phyloP scores from a whole-genome alignment of 164 flowering plant species.

The Vitis labrusca region DNA sequence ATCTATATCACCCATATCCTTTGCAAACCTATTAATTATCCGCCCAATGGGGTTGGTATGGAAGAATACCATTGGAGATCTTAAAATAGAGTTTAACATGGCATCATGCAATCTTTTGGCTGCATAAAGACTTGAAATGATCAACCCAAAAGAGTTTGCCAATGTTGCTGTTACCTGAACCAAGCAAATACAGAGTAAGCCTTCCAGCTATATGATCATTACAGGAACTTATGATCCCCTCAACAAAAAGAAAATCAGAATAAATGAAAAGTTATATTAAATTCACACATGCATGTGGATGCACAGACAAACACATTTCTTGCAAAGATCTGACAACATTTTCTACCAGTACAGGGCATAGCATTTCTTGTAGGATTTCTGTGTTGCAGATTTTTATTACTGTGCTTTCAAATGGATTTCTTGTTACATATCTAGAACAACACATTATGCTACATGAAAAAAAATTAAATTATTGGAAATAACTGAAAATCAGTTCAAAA shows the following conservation, averaged over 20 bases:
- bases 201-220: too few relatives aligned
- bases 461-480: neutral
- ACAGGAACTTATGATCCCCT: too few relatives aligned
- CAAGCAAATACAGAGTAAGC: constrained; percentile 4
- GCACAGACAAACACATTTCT: too few relatives aligned
- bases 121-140: constrained; percentile 82
- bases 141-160: constrained; percentile 83
- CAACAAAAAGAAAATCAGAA: too few relatives aligned
- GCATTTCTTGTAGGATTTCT: neutral
- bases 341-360: neutral
- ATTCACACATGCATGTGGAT: too few relatives aligned
- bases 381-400: neutral
- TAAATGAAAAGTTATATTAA: too few relatives aligned
- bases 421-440: neutral
- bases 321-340: neutral
- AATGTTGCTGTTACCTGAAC: constrained; percentile 81
- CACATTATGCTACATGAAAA: neutral
- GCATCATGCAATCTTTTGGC: constrained; percentile 82
- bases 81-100: constrained; percentile 73
- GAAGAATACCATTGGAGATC: constrained; percentile 97
- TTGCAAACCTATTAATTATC: constrained; percentile 90
- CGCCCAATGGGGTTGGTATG: constrained; percentile 92
- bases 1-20: constrained; percentile 92
- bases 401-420: neutral
- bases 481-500: neutral